Conservation (phyloP, 495 filamentous ascomycete species). For the Pyrenopolyporus hunteri region DNA sequence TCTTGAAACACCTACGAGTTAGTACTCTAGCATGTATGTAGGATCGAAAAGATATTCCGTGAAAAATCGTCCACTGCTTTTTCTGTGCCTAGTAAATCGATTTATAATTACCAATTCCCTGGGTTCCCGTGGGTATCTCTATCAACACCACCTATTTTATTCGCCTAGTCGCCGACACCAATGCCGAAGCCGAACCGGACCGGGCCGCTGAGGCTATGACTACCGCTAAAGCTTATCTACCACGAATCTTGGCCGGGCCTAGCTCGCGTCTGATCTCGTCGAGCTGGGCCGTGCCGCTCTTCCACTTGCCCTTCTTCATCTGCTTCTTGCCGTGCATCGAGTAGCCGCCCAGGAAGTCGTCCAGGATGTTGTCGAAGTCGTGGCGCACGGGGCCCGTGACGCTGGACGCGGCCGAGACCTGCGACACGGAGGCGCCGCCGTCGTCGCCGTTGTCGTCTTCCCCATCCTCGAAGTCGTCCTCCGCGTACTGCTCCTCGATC, state of each 20-base stretch:
- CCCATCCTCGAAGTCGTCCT: conserved; percentile 54
- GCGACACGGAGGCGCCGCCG: conserved; percentile 50
- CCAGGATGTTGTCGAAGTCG: conserved; percentile 88
- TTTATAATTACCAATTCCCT: not conserved
- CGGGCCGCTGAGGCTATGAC: conserved; percentile 1
- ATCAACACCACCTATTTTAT: not conserved
- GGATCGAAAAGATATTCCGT: too few relatives aligned
- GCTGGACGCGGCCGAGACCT: conserved; percentile 55
- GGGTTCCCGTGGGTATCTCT: conserved; percentile 19
- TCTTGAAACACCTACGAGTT: conserved; percentile 3
- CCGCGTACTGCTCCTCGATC: conserved; percentile 76
- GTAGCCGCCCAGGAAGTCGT: conserved; percentile 86
- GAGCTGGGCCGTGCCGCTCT: conserved; percentile 82
- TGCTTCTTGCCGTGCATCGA: conserved; percentile 78
- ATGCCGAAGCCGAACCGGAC: conserved; percentile 22
- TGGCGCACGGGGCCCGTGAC: conserved; percentile 63
- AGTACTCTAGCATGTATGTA: not conserved
- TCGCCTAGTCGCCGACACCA: conserved; percentile 20
- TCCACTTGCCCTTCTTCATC: conserved; percentile 81
- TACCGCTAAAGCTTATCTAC: conserved; percentile 32
- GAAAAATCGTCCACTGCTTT: too few relatives aligned
- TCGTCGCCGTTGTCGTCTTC: conserved; percentile 59
- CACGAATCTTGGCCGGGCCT: conserved; percentile 68
- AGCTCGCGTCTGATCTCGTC: conserved; percentile 86
- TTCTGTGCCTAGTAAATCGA: not conserved